These are phyloP conservation scores for Sporobolomyces roseus DNA, from an alignment of 768 basidiomycete species.

Conservation along the genomic window DNA sequence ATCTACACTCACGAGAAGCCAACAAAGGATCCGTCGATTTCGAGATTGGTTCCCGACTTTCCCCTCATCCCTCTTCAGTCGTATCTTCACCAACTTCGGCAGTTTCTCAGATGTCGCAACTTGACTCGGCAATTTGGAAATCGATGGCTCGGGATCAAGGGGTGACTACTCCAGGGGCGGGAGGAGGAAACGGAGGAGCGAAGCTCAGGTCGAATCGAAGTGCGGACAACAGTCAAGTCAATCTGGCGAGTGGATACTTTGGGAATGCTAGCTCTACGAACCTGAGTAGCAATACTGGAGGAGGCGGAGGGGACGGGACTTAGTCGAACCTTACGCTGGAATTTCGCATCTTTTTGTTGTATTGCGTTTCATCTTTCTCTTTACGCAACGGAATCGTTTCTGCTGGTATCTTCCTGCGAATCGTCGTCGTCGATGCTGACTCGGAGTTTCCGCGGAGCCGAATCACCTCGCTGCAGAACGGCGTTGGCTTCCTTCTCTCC, in stretches of 20 bases:
- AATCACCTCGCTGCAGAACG: no score
- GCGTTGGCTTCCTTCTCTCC: no score
- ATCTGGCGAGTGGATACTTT: conserved; percentile 33
- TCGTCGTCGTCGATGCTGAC: no score
- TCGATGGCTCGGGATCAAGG: conserved; percentile 7
- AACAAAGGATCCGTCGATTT: conserved; percentile 13
- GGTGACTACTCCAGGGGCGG: conserved; percentile 2
- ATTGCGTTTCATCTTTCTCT: not conserved
- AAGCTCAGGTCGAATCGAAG: conserved; percentile 32
- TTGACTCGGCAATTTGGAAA: conserved; percentile 20
- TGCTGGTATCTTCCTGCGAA: no score
- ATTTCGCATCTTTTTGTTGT: not conserved
- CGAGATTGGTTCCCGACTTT: conserved; percentile 10
- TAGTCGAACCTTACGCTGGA: not conserved
- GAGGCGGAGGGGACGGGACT: not conserved
- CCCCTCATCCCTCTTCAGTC: not conserved
- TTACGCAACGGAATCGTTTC: no score
- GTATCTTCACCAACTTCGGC: conserved; percentile 19
- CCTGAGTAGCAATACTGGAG: not conserved
- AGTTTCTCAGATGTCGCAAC: not conserved
- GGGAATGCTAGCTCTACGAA: conserved; percentile 15
- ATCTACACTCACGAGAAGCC: conserved; percentile 5
- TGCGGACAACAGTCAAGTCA: conserved; percentile 24
- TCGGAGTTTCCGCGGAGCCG: no score
- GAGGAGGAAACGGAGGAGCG: conserved; percentile 13